phyloP scores from a whole-genome alignment of 331 rosid species.

The Pyracantha coccinea region DNA sequence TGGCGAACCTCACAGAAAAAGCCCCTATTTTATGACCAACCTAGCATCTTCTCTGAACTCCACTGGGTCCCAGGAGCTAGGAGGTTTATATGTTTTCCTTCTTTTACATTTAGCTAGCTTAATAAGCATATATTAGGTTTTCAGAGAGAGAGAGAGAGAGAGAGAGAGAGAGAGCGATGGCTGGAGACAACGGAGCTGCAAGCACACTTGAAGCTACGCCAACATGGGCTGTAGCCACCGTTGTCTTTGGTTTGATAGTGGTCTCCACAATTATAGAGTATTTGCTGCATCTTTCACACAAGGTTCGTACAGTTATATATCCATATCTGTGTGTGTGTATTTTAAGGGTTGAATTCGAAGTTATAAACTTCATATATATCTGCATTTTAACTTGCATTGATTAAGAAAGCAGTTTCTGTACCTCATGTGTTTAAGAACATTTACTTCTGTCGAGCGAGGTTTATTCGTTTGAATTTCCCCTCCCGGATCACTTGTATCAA shows the following conservation, averaged over 20 bases:
- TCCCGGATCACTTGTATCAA: background rate
- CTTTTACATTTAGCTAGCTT: background rate
- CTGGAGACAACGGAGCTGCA: slow-evolving; percentile 11
- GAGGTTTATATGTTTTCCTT: background rate
- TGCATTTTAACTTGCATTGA: too few relatives aligned
- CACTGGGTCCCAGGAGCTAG: background rate
- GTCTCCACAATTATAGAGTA: slow-evolving; percentile 39
- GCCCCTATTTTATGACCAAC: background rate
- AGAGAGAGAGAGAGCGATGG: background rate
- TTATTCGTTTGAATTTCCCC: too few relatives aligned
- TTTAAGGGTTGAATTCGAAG: too few relatives aligned
- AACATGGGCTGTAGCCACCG: slow-evolving; percentile 60
- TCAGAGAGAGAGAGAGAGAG: background rate
- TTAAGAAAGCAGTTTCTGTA: too few relatives aligned
- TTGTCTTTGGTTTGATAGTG: slow-evolving; percentile 33
- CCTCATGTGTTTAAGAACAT: too few relatives aligned
- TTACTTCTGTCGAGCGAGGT: too few relatives aligned
- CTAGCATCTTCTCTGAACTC: background rate
- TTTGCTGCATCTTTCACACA: slow-evolving; percentile 26
- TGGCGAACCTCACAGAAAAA: slow-evolving; percentile 3
- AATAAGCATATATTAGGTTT: background rate
- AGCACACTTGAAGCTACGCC: slow-evolving; percentile 42
- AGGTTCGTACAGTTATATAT: slow-evolving; percentile 12
- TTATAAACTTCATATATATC: too few relatives aligned
- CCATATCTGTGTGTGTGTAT: background rate